phyloP scores from a whole-genome alignment of 225 moss, liverwort and hornwort genomes.

The Lunularia cruciata region DNA sequence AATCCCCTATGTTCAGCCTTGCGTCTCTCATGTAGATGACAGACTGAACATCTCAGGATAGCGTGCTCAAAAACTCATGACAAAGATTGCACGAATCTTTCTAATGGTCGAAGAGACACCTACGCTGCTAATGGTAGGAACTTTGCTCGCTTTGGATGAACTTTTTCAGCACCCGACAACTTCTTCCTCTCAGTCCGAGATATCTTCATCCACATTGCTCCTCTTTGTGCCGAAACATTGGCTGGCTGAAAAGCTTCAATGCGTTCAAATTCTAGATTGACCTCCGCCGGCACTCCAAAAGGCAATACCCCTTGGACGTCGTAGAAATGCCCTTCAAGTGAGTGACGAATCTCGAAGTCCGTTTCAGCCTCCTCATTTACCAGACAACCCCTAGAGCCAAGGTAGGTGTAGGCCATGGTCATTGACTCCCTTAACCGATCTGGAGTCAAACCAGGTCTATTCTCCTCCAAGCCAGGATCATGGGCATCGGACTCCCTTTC shows the following conservation, averaged over 20 bases:
- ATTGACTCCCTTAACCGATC: constrained; percentile 16
- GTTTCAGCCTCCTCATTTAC: constrained; percentile 13
- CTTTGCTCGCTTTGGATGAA: constrained; percentile 80
- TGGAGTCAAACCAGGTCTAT: constrained; percentile 2
- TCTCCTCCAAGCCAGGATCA: constrained; percentile 11
- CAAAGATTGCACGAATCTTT: no score
- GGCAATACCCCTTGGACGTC: constrained; percentile 15
- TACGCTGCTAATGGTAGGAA: constrained; percentile 57
- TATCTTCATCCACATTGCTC: constrained; percentile 17
- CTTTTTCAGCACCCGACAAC: constrained; percentile 47
- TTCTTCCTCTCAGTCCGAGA: constrained; percentile 27
- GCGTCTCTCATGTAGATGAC: not conserved
- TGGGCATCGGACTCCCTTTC: not conserved
- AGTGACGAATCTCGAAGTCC: constrained; percentile 19
- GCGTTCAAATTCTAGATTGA: constrained; percentile 22
- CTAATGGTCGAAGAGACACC: constrained; percentile 27
- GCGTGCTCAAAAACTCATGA: no score
- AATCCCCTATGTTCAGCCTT: not conserved
- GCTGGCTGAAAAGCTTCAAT: not conserved
- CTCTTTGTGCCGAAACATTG: constrained; percentile 3
- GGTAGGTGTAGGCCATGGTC: constrained; percentile 17
- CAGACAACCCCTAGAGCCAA: constrained; percentile 7
- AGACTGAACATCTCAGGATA: no score
- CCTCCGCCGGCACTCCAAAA: constrained; percentile 19
- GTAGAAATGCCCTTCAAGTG: constrained; percentile 12